phyloP scores from a whole-genome alignment of 2,329 filamentous ascomycete species.

The Hypoxylon sp. region DNA sequence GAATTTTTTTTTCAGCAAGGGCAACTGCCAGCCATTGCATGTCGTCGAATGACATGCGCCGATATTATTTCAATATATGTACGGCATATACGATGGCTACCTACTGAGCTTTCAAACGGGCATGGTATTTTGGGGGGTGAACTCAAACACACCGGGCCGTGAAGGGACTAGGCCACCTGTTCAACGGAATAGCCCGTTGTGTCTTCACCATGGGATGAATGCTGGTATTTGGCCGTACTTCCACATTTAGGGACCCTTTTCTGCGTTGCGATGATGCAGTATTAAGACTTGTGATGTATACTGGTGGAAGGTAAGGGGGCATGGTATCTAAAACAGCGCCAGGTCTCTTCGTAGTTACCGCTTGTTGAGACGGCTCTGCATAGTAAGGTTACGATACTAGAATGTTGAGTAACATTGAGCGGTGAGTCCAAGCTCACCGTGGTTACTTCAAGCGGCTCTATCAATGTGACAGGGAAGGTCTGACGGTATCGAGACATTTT shows the following conservation, averaged over 20 bases:
- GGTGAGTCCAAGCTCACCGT: conserved; percentile 19
- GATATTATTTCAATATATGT: conserved; percentile 19
- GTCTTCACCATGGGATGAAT: conserved; percentile 8
- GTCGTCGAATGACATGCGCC: conserved; percentile 34
- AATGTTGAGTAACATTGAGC: conserved; percentile 17
- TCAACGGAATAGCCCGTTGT: neutral
- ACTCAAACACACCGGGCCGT: conserved; percentile 1
- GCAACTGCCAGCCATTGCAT: conserved; percentile 24
- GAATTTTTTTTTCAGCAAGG: conserved; percentile 23
- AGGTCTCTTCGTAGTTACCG: conserved; percentile 14
- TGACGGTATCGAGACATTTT: conserved; percentile 14
- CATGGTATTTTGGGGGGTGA: conserved; percentile 3
- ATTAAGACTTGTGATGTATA: conserved; percentile 20
- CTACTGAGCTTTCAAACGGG: conserved; percentile 2
- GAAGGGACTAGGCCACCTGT: neutral
- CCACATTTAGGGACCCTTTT: neutral
- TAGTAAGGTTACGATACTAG: neutral
- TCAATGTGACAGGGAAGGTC: conserved; percentile 12
- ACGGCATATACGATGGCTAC: conserved; percentile 7
- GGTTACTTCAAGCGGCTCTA: conserved; percentile 3
- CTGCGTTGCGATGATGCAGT: conserved; percentile 7
- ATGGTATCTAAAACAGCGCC: neutral
- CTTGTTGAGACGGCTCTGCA: conserved; percentile 1
- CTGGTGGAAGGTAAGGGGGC: conserved; percentile 11
- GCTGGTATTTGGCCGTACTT: conserved; percentile 3